Evolutionary conservation across 176 grass and related monocot species (phyloP), one percentile per base, ranked within the genome.

Genomic region (Oryza glumipatula): DNA sequence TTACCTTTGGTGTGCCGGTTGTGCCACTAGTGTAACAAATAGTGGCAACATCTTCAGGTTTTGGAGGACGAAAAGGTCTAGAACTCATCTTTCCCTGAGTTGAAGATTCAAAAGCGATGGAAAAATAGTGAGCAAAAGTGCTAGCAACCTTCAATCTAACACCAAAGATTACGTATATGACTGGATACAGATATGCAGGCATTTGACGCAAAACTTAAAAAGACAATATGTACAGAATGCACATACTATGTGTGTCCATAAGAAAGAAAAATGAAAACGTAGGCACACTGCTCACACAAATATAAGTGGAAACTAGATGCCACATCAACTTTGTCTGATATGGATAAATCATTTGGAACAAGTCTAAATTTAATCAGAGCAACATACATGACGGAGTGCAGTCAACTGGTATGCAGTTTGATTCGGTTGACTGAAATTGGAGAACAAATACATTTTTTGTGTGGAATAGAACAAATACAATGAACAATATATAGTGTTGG

Each of bases 1-100:
- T 28, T 85, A 91, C 93, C 93, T 99, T 99, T 65, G 93, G 93
- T 58, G 91, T 99, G 54, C 96, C 93, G 52, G 93, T 99, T 67
- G 96, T 99, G 35, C 96, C 96, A 83, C 96, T 99, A 2, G 96
- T 99, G 71, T 99, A 99, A 86, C 96, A 99, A 44, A 99, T 91
- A 65, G 96, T 99, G 12, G 96, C 96, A 73, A 94, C 46, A 80
- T 99, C 93, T 87, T 94, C 76, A 88, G 93, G 91, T 88, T 92
- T 98, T 70, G 96, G 93, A 84, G 93, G 88, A n/a, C 81, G 67
- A 87, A 94, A 96, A 78, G 74, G 56, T 85, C 92, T 89, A 82
- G 91, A 67, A 80, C 70, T 88, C 67, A 63, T 84, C 39, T 86
- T 88, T 65, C 93, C 93, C 96, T 98, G 84, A 85, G 73, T 87